Base-by-base conservation (phyloP, 805 yeast genomes). In the Candida gorgasii region DNA sequence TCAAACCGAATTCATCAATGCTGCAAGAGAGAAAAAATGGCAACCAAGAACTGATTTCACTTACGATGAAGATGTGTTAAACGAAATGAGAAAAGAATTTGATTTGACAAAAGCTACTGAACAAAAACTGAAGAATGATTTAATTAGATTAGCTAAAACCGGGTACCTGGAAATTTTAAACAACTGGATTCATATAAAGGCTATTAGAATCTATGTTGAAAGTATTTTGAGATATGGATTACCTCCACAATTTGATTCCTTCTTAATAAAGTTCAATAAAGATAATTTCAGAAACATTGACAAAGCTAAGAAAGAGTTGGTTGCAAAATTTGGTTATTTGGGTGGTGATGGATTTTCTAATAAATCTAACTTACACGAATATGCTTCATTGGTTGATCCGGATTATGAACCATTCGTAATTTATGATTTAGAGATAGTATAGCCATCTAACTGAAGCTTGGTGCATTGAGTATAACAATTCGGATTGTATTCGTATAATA, bases 401-500 rank as follows among this genome's bases (percentile, higher is more conserved):
- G 97, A 92, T 45, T 92, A 92, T 63, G 96, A 92, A 67, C 98
- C 98, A 40, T 93, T 93, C 68, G 99, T 92, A 40, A 66, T 93
- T 52, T 92, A 88, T 63, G 77, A 76, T 28, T 54, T 67, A 35
- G 69, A 63, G 33, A 53, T 69, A 36, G 61, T 63, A 37, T 68
- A 55, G 33, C 17, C 5, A 28, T 13, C 18, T 24, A 13, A 24
- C 7, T 24, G 28, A 24, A 11, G 9, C 17, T 30, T 17, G 5
- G 13, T 11, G 5, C 7, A 11, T 12, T 24, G 12, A 13, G 12
- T n/a, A 12, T 24, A 9, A 22, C 12, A 13, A 24, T 11, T 24
- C 15, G 16, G 16, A 9, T 26, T 14, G 12, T 7, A 22, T 33
- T 33, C 7, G 8, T 11, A 5, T n/a, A 11, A 14, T 18, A 18